phyloP scores from a whole-genome alignment of 371 early-diverging fungal species.

The Chytridium lagenaria region DNA sequence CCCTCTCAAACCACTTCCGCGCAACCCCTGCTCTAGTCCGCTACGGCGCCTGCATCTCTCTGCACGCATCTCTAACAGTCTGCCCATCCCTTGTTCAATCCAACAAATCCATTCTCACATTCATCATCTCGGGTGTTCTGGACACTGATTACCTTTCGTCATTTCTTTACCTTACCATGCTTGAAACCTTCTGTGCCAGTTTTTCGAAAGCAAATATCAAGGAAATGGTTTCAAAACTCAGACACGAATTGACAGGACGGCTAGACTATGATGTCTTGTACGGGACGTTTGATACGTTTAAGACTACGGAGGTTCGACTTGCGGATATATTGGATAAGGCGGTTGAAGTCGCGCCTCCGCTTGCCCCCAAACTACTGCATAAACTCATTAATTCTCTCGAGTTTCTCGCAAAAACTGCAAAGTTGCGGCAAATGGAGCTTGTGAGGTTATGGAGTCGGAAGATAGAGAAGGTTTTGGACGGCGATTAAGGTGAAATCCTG shows the following conservation, averaged over 20 bases:
- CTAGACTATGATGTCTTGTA: constrained; percentile 39
- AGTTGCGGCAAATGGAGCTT: constrained; percentile 51
- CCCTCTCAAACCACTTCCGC: constrained; percentile 54
- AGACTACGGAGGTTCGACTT: constrained; percentile 35
- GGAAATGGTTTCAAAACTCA: constrained; percentile 28
- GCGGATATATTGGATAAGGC: constrained; percentile 68
- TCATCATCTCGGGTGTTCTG: constrained; percentile 50
- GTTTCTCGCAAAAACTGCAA: constrained; percentile 41
- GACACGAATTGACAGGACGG: constrained; percentile 16
- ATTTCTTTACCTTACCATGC: constrained; percentile 53
- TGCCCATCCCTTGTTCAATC: constrained; percentile 41
- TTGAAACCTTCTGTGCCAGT: constrained; percentile 35
- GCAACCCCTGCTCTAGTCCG: constrained; percentile 55
- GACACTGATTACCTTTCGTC: constrained; percentile 56
- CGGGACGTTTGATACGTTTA: background rate
- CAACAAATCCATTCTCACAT: constrained; percentile 36
- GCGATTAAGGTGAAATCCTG: background rate
- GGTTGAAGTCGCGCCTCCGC: constrained; percentile 44
- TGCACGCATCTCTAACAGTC: constrained; percentile 47
- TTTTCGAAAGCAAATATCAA: constrained; percentile 19
- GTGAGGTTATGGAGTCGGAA: constrained; percentile 53
- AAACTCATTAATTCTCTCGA: constrained; percentile 53
- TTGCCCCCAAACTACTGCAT: constrained; percentile 47
- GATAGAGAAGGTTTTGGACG: constrained; percentile 40
- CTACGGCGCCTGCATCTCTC: constrained; percentile 53